Evolutionary conservation across 2,329 filamentous ascomycete genomes (phyloP), one percentile per base, ranked within the genome.

Genomic region (Exophiala spinifera): DNA sequence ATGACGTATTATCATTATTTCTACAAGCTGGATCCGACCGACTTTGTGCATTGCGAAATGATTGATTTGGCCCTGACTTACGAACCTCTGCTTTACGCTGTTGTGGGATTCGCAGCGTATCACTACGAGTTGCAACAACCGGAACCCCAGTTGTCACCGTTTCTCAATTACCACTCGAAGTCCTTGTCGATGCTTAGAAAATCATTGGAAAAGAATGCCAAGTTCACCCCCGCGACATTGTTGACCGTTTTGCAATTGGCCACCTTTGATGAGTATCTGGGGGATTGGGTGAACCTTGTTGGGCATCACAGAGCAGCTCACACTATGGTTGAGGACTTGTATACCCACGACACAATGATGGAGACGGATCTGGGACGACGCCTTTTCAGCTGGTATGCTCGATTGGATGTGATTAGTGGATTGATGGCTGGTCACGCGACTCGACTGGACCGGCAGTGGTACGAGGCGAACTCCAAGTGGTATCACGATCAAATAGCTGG

Each of bases 211-310:
- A 84, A 80, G 50, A 85, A 84, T 53, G 85, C 90, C 60, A 83
- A 82, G 56, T 85, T 89, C 61, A 87, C 76, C 31, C 78, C 91
- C 46, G 82, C 86, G 5, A 96, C 87, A 0, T 76, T 97, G 28
- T 70, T 96, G 56, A 95, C 92, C 0, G 91, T 97, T 17, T 74
- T 99, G 39, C 91, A 97, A 65, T 80, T 97, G 46, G 91, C 91
- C 51, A 95, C 89, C 2, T 94, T 96, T 52, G 94, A 99, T 82
- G 94, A 97, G 72, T 95, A 91, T 65, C 79, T 97, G 43, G 94
- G 94, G 11, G 94, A 99, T 68, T 97, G 91, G 91, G 84, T 95
- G 49, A 96, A 95, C 65, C 77, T 97, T 14, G 86, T 94, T 72
- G 89, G 91, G 19, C 94, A 97, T 68, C 91, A 96, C 69, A 90